A percentile compares a stretch with the other conserved stretches of the same genome.
phyloP scores from a whole-genome alignment of 2,329 filamentous ascomycete genomes.

The Claviceps spartinae region DNA sequence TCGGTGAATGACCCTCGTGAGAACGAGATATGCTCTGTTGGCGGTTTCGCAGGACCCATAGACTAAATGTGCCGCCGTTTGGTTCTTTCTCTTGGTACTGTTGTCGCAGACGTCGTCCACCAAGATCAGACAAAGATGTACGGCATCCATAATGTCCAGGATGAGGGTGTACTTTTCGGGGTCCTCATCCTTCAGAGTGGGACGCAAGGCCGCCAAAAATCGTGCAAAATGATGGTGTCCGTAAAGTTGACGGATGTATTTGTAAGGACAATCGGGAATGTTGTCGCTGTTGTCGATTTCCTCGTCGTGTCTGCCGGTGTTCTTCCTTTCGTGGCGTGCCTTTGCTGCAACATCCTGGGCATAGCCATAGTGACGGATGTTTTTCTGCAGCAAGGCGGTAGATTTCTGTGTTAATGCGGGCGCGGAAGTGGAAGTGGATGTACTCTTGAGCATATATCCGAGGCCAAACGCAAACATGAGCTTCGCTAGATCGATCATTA shows the following conservation, averaged over 20 bases:
- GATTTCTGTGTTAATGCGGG: not conserved
- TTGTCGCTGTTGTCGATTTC: not conserved
- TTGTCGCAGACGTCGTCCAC: conserved; percentile 9
- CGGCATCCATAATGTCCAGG: conserved; percentile 9
- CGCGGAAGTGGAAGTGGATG: not conserved
- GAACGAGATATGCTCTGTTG: conserved; percentile 8
- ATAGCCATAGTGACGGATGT: not conserved
- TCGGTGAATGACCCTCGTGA: conserved; percentile 8
- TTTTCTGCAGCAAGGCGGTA: not conserved
- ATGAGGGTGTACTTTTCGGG: conserved; percentile 5
- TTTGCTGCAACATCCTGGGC: not conserved
- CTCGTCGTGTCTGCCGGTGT: no score
- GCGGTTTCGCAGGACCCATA: conserved; percentile 9
- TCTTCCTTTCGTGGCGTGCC: not conserved
- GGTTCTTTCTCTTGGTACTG: conserved; percentile 8
- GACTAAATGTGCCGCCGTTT: conserved; percentile 8
- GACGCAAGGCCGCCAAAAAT: conserved; percentile 5
- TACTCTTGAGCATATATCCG: not conserved
- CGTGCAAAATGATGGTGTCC: conserved; percentile 7
- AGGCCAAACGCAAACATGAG: conserved; percentile 1
- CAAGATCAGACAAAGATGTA: conserved; percentile 8
- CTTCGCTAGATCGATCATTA: not conserved
- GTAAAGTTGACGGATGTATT: conserved; percentile 8
- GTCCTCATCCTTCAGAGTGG: conserved; percentile 1
- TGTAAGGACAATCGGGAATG: conserved; percentile 6